Percentiles rank a stretch among this genome's conserved stretches.
Evolutionary conservation across 1,284 basidiomycete genomes (phyloP).

Genomic region (Polyporus tsugae): DNA sequence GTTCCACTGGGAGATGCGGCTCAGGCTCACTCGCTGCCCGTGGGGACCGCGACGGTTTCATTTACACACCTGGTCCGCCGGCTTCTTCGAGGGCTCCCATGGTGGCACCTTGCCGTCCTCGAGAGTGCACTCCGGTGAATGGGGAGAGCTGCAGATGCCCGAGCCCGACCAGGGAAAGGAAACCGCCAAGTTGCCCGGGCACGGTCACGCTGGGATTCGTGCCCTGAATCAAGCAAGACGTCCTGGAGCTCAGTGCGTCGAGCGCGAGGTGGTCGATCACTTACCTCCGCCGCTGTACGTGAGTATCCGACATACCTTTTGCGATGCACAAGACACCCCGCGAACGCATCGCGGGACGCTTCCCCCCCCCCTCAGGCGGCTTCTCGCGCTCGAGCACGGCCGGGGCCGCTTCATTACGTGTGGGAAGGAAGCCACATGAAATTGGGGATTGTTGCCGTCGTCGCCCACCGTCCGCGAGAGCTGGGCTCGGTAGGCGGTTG

Average conservation of each 20-base stretch:
- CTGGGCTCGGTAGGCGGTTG: too few species aligned
- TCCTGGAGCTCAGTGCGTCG: neutral
- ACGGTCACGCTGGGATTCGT: neutral
- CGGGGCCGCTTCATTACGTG: neutral
- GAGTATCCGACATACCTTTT: neutral
- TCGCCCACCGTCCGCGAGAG: neutral
- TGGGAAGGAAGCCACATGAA: neutral
- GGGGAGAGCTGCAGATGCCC: neutral
- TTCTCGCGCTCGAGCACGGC: neutral
- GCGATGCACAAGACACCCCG: neutral
- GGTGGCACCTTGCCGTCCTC: neutral
- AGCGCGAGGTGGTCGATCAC: neutral
- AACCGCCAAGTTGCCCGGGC: neutral
- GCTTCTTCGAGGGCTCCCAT: neutral
- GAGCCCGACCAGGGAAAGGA: neutral
- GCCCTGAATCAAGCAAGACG: neutral
- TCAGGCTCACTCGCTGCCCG: neutral
- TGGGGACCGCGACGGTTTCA: neutral
- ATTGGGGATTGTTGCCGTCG: neutral
- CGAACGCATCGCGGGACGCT: neutral
- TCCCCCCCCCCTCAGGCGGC: neutral
- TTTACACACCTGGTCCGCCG: neutral
- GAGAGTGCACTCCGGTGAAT: neutral
- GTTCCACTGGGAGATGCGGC: neutral
- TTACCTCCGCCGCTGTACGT: neutral